Evolutionary conservation across 169 alveolate genomes (phyloP), one percentile per base, ranked within the genome.

Genomic region (Cryptosporidium sp.): DNA sequence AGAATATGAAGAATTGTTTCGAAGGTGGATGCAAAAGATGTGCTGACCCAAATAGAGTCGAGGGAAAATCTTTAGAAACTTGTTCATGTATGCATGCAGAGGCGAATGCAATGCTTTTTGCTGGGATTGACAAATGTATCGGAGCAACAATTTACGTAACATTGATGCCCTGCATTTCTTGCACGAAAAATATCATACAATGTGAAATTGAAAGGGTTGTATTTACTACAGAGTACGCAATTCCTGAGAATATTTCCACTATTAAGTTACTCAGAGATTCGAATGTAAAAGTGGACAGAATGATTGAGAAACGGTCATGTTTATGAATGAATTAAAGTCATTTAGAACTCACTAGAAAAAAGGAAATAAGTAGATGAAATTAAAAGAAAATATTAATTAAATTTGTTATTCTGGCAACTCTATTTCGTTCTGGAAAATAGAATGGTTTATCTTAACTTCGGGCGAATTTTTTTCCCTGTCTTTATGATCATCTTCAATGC

Each of bases 21-120:
- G 96, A 94, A 37, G 96, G 96, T 0, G 97, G 98, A 14, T 95
- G 97, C 73, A 71, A 26, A 14, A 69, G 97, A 69, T 95, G 98
- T 92, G 93, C 84, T 70, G 26, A 71, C 18, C 86, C 91, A 26
- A 67, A 86, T 55, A 84, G 86, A n/a, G 84, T 50, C n/a, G 85
- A 91, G 61, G 97, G 97, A 8, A 84, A 73, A 16, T 92, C 84
- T n/a, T 84, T 95, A n/a, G 98, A 96, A 51, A 87, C 93, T 52
- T 96, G 98, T 65, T 58, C 91, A 48, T 96, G 97, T 70, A 93
- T 95, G 51, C 98, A 96, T 84, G 97, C 97, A 23, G 98, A 96
- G 71, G 94, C 93, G 37, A 92, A 92, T 62, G 97, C 97, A n/a
- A 84, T 94, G 29, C 52, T 95, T 10, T 94, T 91, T 69, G 97